phyloP scores from a whole-genome alignment of 2,329 filamentous ascomycete species.

The Neonectria neomacrospora region DNA sequence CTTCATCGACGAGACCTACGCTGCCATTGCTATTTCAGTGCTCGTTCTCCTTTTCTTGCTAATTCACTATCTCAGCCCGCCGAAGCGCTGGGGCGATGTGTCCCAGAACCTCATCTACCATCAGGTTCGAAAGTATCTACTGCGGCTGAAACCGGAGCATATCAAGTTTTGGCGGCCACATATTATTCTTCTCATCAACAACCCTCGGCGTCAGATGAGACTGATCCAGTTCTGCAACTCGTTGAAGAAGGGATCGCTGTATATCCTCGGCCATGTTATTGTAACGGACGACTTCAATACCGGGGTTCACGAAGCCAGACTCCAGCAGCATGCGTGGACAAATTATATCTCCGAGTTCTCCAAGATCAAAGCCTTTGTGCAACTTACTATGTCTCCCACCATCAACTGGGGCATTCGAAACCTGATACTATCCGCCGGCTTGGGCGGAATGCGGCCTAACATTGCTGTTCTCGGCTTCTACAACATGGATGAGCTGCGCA shows the following conservation, averaged over 20 bases:
- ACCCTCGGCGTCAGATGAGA: slow-evolving; percentile 82
- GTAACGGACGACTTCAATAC: slow-evolving; percentile 84
- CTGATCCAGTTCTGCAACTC: slow-evolving; percentile 93
- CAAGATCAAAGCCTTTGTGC: slow-evolving; percentile 89
- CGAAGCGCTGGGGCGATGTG: slow-evolving; percentile 91
- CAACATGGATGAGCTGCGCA: slow-evolving; percentile 80
- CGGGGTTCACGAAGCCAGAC: slow-evolving; percentile 82
- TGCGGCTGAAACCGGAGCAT: slow-evolving; percentile 86
- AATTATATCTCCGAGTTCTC: slow-evolving; percentile 86
- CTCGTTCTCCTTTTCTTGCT: slow-evolving; percentile 82
- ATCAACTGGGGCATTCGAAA: slow-evolving; percentile 89
- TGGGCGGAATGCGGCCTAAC: slow-evolving; percentile 90
- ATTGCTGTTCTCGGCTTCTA: slow-evolving; percentile 85
- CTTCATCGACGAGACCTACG: slow-evolving; percentile 86
- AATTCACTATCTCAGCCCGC: slow-evolving; percentile 86
- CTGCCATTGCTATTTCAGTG: slow-evolving; percentile 77
- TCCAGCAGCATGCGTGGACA: slow-evolving; percentile 85
- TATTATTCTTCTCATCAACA: slow-evolving; percentile 84
- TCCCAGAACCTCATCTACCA: slow-evolving; percentile 88
- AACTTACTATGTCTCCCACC: slow-evolving; percentile 83
- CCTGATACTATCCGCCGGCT: slow-evolving; percentile 80
- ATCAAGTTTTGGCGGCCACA: slow-evolving; percentile 95
- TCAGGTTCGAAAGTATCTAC: slow-evolving; percentile 87
- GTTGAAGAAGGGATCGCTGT: slow-evolving; percentile 86
- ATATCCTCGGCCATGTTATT: slow-evolving; percentile 88